Evolutionary conservation across 768 basidiomycete species (phyloP).

Genomic region (Russula earlei): DNA sequence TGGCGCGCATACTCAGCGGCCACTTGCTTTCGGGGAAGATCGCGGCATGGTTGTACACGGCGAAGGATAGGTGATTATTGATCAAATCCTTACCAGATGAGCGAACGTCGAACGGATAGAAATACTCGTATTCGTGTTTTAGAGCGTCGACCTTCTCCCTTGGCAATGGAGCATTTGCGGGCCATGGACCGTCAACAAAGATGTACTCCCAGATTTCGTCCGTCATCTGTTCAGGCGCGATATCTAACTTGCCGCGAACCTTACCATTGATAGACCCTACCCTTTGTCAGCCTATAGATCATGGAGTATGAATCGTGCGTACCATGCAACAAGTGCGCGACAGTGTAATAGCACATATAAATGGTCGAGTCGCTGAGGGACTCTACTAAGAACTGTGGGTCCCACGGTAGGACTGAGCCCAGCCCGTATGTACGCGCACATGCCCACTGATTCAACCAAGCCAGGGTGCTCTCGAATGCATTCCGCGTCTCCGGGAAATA

Average conservation of each 20-base stretch:
- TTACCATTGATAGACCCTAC: constrained; percentile 70
- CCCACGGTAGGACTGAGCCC: constrained; percentile 95
- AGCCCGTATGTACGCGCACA: constrained; percentile 97
- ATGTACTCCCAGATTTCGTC: constrained; percentile 98
- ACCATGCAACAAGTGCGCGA: constrained; percentile 88
- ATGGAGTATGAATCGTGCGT: constrained; percentile 21
- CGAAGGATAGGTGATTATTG: constrained; percentile 91
- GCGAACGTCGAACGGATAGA: constrained; percentile 96
- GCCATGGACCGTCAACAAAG: constrained; percentile 70
- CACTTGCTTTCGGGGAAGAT: constrained; percentile 84
- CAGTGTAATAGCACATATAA: constrained; percentile 98
- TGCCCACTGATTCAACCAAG: constrained; percentile 98
- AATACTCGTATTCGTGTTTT: constrained; percentile 90
- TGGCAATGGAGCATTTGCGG: constrained; percentile 51
- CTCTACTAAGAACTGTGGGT: constrained; percentile 92
- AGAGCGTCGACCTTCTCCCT: constrained; percentile 74
- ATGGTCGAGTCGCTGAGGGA: constrained; percentile 95
- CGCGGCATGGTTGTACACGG: constrained; percentile 91
- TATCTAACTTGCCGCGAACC: constrained; percentile 70
- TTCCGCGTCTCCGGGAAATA: constrained; percentile 89
- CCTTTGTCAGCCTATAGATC: constrained; percentile 10
- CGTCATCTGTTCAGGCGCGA: constrained; percentile 88
- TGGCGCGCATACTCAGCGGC: constrained; percentile 88
- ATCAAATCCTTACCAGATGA: constrained; percentile 98
- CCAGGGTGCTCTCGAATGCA: constrained; percentile 82